Evolutionary conservation across 106 monocot species (phyloP).

Genomic region (Acorus calamus): DNA sequence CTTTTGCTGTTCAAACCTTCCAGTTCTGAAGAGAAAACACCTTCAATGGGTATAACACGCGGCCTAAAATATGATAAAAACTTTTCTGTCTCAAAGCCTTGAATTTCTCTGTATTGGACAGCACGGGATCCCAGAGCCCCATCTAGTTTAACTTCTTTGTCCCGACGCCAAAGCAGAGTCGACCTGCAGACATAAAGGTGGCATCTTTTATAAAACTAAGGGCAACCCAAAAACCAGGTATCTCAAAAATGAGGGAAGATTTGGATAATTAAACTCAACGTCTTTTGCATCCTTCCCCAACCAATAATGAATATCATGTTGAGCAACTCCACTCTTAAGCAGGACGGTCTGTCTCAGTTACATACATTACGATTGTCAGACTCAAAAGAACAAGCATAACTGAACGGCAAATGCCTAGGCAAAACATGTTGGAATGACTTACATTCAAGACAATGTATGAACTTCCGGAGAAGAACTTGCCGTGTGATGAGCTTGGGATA

Average conservation of each 20-base stretch:
- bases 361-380: background rate
- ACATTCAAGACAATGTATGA: conserved; percentile 13
- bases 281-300: conserved; percentile 10
- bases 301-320: conserved; percentile 16
- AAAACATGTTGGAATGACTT: background rate
- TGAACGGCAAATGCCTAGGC: background rate
- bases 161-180: conserved; percentile 14
- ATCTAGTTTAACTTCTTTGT: conserved; percentile 17
- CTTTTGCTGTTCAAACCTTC: background rate
- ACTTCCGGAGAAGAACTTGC: conserved; percentile 19
- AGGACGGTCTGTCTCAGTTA: conserved; percentile 1
- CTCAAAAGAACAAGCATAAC: background rate
- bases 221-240: background rate
- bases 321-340: background rate
- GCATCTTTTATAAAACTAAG: background rate
- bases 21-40: background rate
- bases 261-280: background rate
- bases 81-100: conserved; percentile 15
- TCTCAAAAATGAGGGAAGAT: background rate
- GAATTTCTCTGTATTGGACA: conserved; percentile 14
- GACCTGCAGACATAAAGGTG: background rate
- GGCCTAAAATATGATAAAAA: conserved; percentile 19
- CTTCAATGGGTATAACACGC: conserved; percentile 14
- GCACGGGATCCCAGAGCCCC: conserved; percentile 12
- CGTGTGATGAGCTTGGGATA: conserved; percentile 9